phyloP scores from a whole-genome alignment of 768 basidiomycete genomes.

The Cubamyces sp. region DNA sequence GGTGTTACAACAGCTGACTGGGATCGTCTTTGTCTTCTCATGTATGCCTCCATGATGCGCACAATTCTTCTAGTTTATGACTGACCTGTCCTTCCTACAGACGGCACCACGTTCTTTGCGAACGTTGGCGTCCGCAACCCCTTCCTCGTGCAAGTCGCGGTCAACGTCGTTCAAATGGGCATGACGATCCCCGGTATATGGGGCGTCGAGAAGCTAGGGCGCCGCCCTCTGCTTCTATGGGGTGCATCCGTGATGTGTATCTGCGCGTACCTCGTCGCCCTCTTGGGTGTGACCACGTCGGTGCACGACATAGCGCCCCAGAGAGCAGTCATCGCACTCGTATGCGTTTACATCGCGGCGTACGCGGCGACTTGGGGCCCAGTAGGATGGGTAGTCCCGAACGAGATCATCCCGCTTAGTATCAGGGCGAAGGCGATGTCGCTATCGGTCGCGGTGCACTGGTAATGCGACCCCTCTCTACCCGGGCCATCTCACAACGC shows the following conservation, averaged over 20 bases:
- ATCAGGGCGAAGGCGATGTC: conserved; percentile 83
- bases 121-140: conserved; percentile 46
- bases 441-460: conserved; percentile 70
- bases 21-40: conserved; percentile 54
- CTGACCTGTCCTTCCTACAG: background rate
- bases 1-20: conserved; percentile 77
- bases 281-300: conserved; percentile 54
- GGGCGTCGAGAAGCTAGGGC: conserved; percentile 80
- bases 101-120: conserved; percentile 51
- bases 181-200: conserved; percentile 82
- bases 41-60: too few species aligned
- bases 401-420: conserved; percentile 82
- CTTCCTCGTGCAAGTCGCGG: conserved; percentile 63
- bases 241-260: conserved; percentile 83
- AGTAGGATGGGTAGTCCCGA: conserved; percentile 60
- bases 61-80: too few species aligned
- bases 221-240: conserved; percentile 73
- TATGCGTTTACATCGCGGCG: conserved; percentile 50
- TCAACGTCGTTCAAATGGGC: conserved; percentile 73
- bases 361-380: conserved; percentile 71
- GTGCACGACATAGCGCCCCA: conserved; percentile 53
- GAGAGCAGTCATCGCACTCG: conserved; percentile 59
- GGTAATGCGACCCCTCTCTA: conserved; percentile 34
- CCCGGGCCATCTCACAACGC: too few species aligned
- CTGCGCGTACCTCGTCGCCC: conserved; percentile 82